Evolutionary conservation across 768 basidiomycete genomes (phyloP).

Genomic region (Hypsizygus marmoreus): DNA sequence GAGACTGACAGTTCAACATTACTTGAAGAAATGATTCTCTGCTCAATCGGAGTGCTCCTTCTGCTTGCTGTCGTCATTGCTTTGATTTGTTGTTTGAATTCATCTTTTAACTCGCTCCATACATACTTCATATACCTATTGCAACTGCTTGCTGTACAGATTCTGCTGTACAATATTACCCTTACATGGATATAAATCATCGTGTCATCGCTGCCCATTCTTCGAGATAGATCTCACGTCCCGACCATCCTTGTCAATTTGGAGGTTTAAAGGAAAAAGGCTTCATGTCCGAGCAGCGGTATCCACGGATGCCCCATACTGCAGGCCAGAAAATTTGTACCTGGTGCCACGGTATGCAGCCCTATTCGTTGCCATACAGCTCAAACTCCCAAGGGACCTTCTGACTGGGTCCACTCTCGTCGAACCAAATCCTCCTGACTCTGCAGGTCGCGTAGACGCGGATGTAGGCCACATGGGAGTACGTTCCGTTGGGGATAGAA

Average conservation of each 20-base stretch:
- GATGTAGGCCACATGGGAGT: slow-evolving; percentile 69
- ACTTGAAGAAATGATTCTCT: slow-evolving; percentile 16
- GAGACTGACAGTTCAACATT: slow-evolving; percentile 37
- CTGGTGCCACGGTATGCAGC: not conserved
- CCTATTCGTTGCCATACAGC: slow-evolving; percentile 44
- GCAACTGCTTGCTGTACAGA: too few species aligned
- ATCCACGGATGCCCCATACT: too few species aligned
- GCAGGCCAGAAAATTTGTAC: too few species aligned
- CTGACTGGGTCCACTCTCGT: slow-evolving; percentile 52
- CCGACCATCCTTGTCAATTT: not conserved
- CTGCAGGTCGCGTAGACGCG: slow-evolving; percentile 81
- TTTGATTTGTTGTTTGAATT: slow-evolving; percentile 2
- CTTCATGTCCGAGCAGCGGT: not conserved
- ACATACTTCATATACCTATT: too few species aligned
- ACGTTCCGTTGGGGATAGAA: slow-evolving; percentile 50
- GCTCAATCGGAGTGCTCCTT: not conserved
- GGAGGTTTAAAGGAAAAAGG: not conserved
- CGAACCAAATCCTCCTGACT: slow-evolving; percentile 76
- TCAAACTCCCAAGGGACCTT: slow-evolving; percentile 77
- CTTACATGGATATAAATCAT: too few species aligned
- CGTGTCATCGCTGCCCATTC: too few species aligned
- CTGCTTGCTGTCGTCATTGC: slow-evolving; percentile 10
- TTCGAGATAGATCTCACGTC: too few species aligned
- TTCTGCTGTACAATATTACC: too few species aligned
- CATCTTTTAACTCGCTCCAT: not conserved